phyloP scores from a whole-genome alignment of 2,329 filamentous ascomycete species.

The Cercospora beticola region DNA sequence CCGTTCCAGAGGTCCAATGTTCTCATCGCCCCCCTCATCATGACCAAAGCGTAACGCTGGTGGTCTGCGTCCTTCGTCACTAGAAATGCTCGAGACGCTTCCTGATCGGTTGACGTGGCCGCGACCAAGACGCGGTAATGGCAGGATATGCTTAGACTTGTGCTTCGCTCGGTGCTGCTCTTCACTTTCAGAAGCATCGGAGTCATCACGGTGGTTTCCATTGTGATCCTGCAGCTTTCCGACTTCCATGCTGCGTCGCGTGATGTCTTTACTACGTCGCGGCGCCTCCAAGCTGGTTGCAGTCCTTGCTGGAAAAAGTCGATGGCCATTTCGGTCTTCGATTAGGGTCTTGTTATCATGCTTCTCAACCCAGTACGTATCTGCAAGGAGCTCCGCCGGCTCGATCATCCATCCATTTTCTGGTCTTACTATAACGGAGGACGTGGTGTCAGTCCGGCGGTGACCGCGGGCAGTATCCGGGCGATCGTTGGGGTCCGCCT shows the following conservation, averaged over 20 bases:
- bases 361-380: conserved; percentile 87
- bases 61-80: conserved; percentile 46
- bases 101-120: conserved; percentile 27
- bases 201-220: conserved; percentile 13
- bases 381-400: conserved; percentile 82
- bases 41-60: conserved; percentile 46
- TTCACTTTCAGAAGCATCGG: conserved; percentile 23
- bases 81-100: conserved; percentile 33
- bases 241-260: conserved; percentile 3
- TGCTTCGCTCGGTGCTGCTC: conserved; percentile 8
- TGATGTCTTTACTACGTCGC: conserved; percentile 27
- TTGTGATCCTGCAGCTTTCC: conserved; percentile 13
- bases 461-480: conserved; percentile 28
- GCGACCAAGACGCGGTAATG: conserved; percentile 29
- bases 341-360: conserved; percentile 75
- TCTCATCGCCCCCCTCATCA: conserved; percentile 39
- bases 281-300: conserved; percentile 29
- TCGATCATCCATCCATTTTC: conserved; percentile 82
- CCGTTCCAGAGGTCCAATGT: conserved; percentile 48
- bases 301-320: conserved; percentile 59
- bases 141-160: conserved; percentile 20
- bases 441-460: conserved; percentile 43
- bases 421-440: conserved; percentile 65
- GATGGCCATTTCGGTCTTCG: conserved; percentile 74
- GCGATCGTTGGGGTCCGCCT: conserved; percentile 19